phyloP scores from a whole-genome alignment of 2,329 filamentous ascomycete genomes.

The Blastomyces silverae region DNA sequence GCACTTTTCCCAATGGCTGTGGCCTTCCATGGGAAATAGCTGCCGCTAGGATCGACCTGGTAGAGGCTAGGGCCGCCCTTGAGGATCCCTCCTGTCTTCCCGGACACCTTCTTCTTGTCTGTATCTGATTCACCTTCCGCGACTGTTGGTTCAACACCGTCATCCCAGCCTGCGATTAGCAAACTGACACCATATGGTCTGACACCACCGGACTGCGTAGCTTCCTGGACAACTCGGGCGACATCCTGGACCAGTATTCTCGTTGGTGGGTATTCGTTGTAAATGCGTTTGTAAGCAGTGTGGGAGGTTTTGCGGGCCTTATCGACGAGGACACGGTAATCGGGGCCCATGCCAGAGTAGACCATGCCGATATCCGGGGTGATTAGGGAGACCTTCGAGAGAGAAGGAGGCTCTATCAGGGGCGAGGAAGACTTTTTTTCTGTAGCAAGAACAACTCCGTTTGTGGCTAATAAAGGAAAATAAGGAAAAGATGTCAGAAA shows the following conservation, averaged over 20 bases:
- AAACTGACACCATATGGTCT: conserved; percentile 93
- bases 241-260: conserved; percentile 99
- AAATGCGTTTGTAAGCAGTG: conserved; percentile 98
- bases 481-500: conserved; percentile 16
- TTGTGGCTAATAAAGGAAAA: conserved; percentile 61
- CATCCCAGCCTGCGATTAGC: conserved; percentile 95
- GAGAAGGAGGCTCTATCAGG: conserved; percentile 87
- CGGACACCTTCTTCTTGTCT: conserved; percentile 62
- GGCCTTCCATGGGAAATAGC: conserved; percentile 99
- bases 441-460: conserved; percentile 96
- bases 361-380: conserved; percentile 99
- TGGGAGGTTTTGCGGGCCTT: conserved; percentile 97
- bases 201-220: conserved; percentile 95
- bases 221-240: conserved; percentile 96
- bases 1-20: conserved; percentile 98
- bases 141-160: conserved; percentile 82
- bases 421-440: conserved; percentile 99
- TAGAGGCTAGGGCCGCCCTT: conserved; percentile 97
- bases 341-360: conserved; percentile 97
- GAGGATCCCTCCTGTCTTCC: conserved; percentile 89
- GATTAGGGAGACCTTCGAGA: conserved; percentile 95
- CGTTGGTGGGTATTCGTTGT: conserved; percentile 99
- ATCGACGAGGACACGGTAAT: conserved; percentile 96
- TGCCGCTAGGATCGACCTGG: conserved; percentile 97
- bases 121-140: conserved; percentile 54